Evolutionary conservation across 2,329 filamentous ascomycete species (phyloP).

Genomic region (Fusarium pilosicola): DNA sequence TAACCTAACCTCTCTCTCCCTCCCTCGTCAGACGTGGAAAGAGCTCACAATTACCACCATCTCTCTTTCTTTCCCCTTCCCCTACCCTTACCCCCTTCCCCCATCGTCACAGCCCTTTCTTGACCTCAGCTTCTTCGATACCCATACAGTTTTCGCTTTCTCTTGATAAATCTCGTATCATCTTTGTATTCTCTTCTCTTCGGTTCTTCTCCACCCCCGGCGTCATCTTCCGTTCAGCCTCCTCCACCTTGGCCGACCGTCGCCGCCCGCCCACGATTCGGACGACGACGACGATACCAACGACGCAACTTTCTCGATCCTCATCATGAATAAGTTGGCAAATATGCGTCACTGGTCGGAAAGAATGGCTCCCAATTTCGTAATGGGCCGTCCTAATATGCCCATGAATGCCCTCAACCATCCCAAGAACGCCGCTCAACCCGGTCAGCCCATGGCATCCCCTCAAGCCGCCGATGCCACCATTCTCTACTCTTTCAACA

Average conservation of each 20-base stretch:
- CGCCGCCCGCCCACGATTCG: slow-evolving; percentile 42
- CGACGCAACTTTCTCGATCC: slow-evolving; percentile 30
- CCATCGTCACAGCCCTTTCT: slow-evolving; percentile 32
- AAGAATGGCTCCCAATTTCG: slow-evolving; percentile 74
- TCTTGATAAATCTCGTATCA: slow-evolving; percentile 29
- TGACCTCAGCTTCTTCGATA: slow-evolving; percentile 41
- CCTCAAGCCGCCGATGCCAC: slow-evolving; percentile 77
- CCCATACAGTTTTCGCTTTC: slow-evolving; percentile 36
- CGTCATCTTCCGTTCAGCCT: slow-evolving; percentile 34
- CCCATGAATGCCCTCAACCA: slow-evolving; percentile 66
- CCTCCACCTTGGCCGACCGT: slow-evolving; percentile 42
- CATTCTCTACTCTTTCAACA: slow-evolving; percentile 96
- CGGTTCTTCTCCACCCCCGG: slow-evolving; percentile 30
- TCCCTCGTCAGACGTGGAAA: slow-evolving; percentile 45
- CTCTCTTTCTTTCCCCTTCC: slow-evolving; percentile 37
- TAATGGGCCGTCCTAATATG: slow-evolving; percentile 70
- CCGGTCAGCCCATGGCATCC: slow-evolving; percentile 69
- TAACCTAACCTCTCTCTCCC: slow-evolving; percentile 23
- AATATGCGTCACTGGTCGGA: slow-evolving; percentile 79
- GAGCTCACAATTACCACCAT: slow-evolving; percentile 45
- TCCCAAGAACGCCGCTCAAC: slow-evolving; percentile 63
- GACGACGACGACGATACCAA: slow-evolving; percentile 41
- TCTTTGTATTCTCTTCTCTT: slow-evolving; percentile 37
- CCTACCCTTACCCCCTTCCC: slow-evolving; percentile 21
- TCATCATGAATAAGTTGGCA: slow-evolving; percentile 75